These are phyloP conservation scores for Hortiboletus flavorubellus DNA, from an alignment of 768 basidiomycete genomes.

Conservation along the genomic window DNA sequence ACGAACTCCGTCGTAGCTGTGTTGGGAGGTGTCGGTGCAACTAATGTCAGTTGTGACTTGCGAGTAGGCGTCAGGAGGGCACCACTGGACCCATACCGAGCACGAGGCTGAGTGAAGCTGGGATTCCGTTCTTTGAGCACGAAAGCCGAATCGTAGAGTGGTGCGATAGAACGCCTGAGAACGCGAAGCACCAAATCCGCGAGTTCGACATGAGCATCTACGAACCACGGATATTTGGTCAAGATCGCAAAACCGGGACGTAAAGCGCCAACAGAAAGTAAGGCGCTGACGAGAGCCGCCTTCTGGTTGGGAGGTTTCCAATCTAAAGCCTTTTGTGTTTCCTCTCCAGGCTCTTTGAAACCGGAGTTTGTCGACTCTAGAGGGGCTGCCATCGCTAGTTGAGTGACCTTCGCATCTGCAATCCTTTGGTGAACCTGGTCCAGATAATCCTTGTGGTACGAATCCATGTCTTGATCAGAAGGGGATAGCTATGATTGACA, in stretches of 20 bases:
- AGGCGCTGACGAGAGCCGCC: slow-evolving; percentile 66
- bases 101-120: slow-evolving; percentile 60
- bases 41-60: slow-evolving; percentile 67
- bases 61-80: slow-evolving; percentile 48
- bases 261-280: slow-evolving; percentile 85
- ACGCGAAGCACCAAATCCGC: slow-evolving; percentile 84
- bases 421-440: slow-evolving; percentile 62
- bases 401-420: slow-evolving; percentile 64
- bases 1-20: slow-evolving; percentile 75
- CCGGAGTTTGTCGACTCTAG: slow-evolving; percentile 52
- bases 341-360: slow-evolving; percentile 38
- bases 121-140: slow-evolving; percentile 57
- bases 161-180: slow-evolving; percentile 62
- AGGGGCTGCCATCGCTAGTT: slow-evolving; percentile 83
- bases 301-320: slow-evolving; percentile 68
- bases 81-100: slow-evolving; percentile 61
- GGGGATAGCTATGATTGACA: slow-evolving; percentile 58
- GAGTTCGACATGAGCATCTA: slow-evolving; percentile 75
- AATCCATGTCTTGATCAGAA: slow-evolving; percentile 71
- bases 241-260: slow-evolving; percentile 76
- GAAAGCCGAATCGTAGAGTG: slow-evolving; percentile 54
- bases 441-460: slow-evolving; percentile 61
- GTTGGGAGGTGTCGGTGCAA: slow-evolving; percentile 77
- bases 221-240: slow-evolving; percentile 81
- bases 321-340: slow-evolving; percentile 35